Conservation (phyloP, 164 flowering plant species). For the Kingdonia uniflora region DNA sequence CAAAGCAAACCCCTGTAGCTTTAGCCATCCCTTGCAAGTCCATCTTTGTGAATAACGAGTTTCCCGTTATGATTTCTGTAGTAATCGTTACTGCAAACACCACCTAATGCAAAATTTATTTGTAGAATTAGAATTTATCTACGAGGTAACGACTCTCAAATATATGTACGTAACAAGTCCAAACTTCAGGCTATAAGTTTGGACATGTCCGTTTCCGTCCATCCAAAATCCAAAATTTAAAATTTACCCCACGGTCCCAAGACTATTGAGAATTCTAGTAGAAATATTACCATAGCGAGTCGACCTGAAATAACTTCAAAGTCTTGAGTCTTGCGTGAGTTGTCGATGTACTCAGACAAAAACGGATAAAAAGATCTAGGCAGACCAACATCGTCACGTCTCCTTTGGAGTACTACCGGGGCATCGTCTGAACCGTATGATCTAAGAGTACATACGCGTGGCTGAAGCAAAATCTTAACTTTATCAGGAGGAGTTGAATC, state of each 20-base stretch:
- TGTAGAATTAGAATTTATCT: neutral
- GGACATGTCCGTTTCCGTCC: neutral
- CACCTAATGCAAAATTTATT: constrained; percentile 26
- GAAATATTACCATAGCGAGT: constrained; percentile 62
- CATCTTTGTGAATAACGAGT: constrained; percentile 71
- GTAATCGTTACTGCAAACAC: constrained; percentile 69
- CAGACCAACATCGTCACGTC: constrained; percentile 11
- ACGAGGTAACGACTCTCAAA: neutral
- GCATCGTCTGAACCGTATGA: constrained; percentile 54
- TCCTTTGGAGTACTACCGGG: constrained; percentile 21
- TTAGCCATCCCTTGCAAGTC: constrained; percentile 52
- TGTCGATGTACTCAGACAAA: constrained; percentile 74
- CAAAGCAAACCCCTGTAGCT: constrained; percentile 51
- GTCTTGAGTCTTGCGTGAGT: constrained; percentile 71
- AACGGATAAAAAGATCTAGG: constrained; percentile 52
- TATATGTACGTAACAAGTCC: neutral
- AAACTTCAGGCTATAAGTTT: neutral
- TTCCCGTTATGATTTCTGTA: constrained; percentile 55
- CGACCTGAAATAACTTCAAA: constrained; percentile 85
- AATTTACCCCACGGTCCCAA: neutral
- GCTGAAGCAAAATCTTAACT: constrained; percentile 60
- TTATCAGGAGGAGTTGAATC: constrained; percentile 5
- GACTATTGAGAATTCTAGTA: neutral
- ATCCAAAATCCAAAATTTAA: no score
- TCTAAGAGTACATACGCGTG: constrained; percentile 66